Percentiles rank a stretch among this genome's conserved stretches.
Conservation (phyloP, 495 filamentous ascomycete species). For the Cryomyces minteri region DNA sequence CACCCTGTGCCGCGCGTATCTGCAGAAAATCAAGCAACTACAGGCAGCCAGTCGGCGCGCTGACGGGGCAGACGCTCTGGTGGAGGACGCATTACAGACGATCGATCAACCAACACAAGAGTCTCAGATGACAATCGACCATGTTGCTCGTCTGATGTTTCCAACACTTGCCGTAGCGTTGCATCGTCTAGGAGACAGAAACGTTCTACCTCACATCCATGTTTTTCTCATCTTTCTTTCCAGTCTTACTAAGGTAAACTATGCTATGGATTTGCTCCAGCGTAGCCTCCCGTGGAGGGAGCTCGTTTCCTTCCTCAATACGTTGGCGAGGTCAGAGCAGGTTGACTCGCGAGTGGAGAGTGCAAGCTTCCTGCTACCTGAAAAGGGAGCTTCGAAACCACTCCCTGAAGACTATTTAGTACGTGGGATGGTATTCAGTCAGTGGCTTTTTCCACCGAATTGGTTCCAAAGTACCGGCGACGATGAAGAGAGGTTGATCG, state of each 20-base stretch:
- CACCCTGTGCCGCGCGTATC: conserved; percentile 13
- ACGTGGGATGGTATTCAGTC: conserved; percentile 55
- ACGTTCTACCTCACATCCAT: conserved; percentile 49
- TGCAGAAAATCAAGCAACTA: not conserved
- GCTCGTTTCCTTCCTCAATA: conserved; percentile 48
- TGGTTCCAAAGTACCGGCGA: conserved; percentile 58
- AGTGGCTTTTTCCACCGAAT: conserved; percentile 43
- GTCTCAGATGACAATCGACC: conserved; percentile 5
- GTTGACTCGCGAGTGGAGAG: conserved; percentile 29
- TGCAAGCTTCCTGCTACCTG: conserved; percentile 30
- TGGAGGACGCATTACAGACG: not conserved
- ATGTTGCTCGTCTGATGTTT: conserved; percentile 26
- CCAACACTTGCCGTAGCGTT: conserved; percentile 34
- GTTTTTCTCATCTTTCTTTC: conserved; percentile 47
- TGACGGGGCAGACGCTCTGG: not conserved
- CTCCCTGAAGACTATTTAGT: conserved; percentile 73
- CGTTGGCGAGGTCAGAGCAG: conserved; percentile 27
- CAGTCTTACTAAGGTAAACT: conserved; percentile 33
- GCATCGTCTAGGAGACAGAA: conserved; percentile 38
- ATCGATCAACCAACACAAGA: not conserved
- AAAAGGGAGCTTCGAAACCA: conserved; percentile 35
- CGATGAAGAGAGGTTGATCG: conserved; percentile 59
- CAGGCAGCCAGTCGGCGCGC: not conserved
- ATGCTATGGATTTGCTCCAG: conserved; percentile 33
- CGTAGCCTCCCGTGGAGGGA: conserved; percentile 47